Percentiles rank a stretch among this genome's conserved stretches.
Conservation (phyloP, 352 stramenopile species). For the Phytophthora niederhauseri region DNA sequence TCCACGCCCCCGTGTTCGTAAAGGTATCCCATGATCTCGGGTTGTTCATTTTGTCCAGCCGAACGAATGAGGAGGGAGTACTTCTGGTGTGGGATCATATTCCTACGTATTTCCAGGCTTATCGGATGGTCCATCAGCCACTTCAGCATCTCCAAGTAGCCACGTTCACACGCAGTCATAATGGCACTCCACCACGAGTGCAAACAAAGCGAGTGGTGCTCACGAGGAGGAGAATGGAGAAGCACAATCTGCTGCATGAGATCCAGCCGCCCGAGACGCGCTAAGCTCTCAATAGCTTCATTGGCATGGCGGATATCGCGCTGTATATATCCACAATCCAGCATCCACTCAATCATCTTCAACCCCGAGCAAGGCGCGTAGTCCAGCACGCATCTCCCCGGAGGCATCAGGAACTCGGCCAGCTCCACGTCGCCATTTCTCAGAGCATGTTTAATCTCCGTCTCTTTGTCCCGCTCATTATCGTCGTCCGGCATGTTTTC, state of each 20-base stretch:
- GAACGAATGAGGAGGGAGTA: slow-evolving; percentile 3
- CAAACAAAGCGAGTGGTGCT: slow-evolving; percentile 4
- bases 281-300: background rate
- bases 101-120: background rate
- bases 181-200: slow-evolving; percentile 5
- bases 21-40: slow-evolving; percentile 9
- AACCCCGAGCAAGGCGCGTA: background rate
- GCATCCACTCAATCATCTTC: slow-evolving; percentile 6
- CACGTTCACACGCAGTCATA: background rate
- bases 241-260: slow-evolving; percentile 11
- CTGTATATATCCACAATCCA: slow-evolving; percentile 16
- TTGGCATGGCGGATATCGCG: slow-evolving; percentile 5
- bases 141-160: slow-evolving; percentile 8
- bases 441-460: background rate
- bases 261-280: background rate
- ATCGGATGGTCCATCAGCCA: slow-evolving; percentile 16
- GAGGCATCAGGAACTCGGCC: slow-evolving; percentile 5
- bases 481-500: background rate
- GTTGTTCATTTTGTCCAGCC: background rate
- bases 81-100: background rate
- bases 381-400: slow-evolving; percentile 12
- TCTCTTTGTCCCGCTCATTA: background rate
- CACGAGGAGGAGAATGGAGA: background rate
- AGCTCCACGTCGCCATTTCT: background rate
- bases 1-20: slow-evolving; percentile 4